Conservation (phyloP, 78 protist genomes). For the Tieghemostelium lacteum region DNA sequence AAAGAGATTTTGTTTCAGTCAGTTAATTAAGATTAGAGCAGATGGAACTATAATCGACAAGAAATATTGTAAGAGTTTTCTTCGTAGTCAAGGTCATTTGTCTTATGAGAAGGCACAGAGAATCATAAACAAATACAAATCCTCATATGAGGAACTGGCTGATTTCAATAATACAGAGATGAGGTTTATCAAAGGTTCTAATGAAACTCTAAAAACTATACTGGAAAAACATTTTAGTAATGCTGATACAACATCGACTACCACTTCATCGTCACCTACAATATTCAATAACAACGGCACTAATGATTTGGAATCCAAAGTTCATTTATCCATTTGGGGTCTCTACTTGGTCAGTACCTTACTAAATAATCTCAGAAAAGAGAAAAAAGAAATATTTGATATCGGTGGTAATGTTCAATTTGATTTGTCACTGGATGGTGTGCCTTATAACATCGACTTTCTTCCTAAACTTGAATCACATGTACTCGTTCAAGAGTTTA, state of each 20-base stretch:
- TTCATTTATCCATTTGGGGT: conserved; percentile 65
- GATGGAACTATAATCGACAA: conserved; percentile 57
- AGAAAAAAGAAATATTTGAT: conserved; percentile 62
- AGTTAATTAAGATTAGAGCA: conserved; percentile 43
- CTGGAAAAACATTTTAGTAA: background rate
- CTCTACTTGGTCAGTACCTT: conserved; percentile 43
- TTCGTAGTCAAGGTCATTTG: conserved; percentile 63
- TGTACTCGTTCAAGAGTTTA: conserved; percentile 66
- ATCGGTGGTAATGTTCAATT: conserved; percentile 55
- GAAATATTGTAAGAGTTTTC: conserved; percentile 37
- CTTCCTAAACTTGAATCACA: conserved; percentile 67
- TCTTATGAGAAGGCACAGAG: conserved; percentile 70
- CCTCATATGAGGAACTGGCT: background rate
- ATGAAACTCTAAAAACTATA: background rate
- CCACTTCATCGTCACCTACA: background rate
- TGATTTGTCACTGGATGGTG: conserved; percentile 55
- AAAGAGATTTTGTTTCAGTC: conserved; percentile 53
- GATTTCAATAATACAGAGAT: conserved; percentile 1
- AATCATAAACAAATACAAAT: conserved; percentile 37
- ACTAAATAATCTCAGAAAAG: conserved; percentile 46
- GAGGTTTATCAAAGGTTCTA: conserved; percentile 5
- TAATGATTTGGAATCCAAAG: conserved; percentile 32
- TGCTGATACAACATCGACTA: background rate
- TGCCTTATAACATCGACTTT: conserved; percentile 32
- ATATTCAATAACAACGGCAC: background rate